Evolutionary conservation across 345 rosid genomes (phyloP), one percentile per base, ranked within the genome.

Genomic region (Pseudoturritis turrita): DNA sequence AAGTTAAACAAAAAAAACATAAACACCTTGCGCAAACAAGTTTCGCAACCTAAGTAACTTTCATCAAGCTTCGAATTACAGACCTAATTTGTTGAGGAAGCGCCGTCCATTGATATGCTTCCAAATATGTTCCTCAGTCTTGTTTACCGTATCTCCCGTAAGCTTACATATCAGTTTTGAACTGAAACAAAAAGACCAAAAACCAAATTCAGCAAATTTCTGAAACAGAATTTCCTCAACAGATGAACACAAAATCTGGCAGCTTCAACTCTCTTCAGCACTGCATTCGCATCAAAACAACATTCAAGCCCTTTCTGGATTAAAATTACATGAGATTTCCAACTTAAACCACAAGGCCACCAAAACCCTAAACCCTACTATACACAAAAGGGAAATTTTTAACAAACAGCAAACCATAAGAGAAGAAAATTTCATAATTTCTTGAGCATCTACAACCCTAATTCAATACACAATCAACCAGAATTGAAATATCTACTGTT

Each of bases 81-180:
- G 59, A 94, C 98, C 97, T 73, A 94, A 79, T 80, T 78, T 89
- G 83, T 85, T 88, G 67, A 94, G 96, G 82, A 94, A 94, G 35
- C 91, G 80, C 53, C 81, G 83, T 33, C 98, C 98, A 26, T 83
- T 91, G 79, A 94, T 80, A 64, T 94, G 98, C 82, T 94, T 94
- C 96, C 97, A 94, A 37, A 91, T 87, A 72, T 94, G 98, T 76
- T 91, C 97, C 81, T 94, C 98, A 10, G 86, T 83, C 78, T 94
- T 94, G 77, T 94, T 94, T 21, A 94, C 91, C 5, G 81, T 86
- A 75, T 91, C 88, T 11, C 92, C 96, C n/a, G 97, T 94, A 13
- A 94, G 83, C 79, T 89, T 94, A 83, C 98, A 91, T 63, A 79
- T 66, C 86, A 94, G 41, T 74, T 87, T 91, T 6, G 96, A 85